These are phyloP conservation scores for Pestalotiopsis sp. DNA, from an alignment of 2,329 filamentous ascomycete genomes.

Conservation along the genomic window DNA sequence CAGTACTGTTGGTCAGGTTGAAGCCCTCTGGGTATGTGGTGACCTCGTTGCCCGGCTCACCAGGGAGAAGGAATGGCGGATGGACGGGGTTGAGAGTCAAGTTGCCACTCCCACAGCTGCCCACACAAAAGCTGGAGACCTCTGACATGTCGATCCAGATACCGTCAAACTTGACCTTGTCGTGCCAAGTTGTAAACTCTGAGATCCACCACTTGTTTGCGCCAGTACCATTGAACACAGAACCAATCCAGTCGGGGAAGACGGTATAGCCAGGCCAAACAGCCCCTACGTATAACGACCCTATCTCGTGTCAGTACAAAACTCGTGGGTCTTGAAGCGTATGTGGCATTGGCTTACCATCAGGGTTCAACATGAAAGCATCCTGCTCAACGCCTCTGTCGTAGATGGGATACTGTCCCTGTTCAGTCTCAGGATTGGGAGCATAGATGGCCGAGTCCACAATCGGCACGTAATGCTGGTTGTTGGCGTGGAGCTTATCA, in stretches of 20 bases:
- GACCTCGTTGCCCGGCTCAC: slow-evolving; percentile 61
- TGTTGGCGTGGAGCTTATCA: slow-evolving; percentile 60
- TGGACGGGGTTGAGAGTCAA: slow-evolving; percentile 69
- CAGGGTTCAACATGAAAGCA: slow-evolving; percentile 55
- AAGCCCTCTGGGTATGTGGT: slow-evolving; percentile 70
- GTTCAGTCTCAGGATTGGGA: slow-evolving; percentile 69
- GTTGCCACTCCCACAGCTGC: slow-evolving; percentile 69
- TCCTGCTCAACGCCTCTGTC: slow-evolving; percentile 61
- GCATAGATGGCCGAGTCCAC: slow-evolving; percentile 73
- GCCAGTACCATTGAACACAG: slow-evolving; percentile 61
- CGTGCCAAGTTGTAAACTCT: slow-evolving; percentile 61
- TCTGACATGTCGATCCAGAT: slow-evolving; percentile 64
- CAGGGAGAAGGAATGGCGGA: slow-evolving; percentile 65
- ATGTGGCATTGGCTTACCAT: slow-evolving; percentile 39
- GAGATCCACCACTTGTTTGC: slow-evolving; percentile 69
- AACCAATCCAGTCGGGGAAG: slow-evolving; percentile 71
- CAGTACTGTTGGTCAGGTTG: slow-evolving; percentile 67
- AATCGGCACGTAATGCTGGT: slow-evolving; percentile 74
- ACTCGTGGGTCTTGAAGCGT: not conserved
- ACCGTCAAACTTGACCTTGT: slow-evolving; percentile 50
- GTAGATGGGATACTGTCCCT: slow-evolving; percentile 65
- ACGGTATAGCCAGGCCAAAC: slow-evolving; percentile 77
- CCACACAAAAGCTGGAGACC: slow-evolving; percentile 66
- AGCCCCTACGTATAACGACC: slow-evolving; percentile 56
- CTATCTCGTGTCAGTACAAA: not conserved